Percentiles rank a stretch among this genome's conserved stretches.
Evolutionary conservation across 305 asterid species (phyloP).

Genomic region (Fraxinus latifolia): DNA sequence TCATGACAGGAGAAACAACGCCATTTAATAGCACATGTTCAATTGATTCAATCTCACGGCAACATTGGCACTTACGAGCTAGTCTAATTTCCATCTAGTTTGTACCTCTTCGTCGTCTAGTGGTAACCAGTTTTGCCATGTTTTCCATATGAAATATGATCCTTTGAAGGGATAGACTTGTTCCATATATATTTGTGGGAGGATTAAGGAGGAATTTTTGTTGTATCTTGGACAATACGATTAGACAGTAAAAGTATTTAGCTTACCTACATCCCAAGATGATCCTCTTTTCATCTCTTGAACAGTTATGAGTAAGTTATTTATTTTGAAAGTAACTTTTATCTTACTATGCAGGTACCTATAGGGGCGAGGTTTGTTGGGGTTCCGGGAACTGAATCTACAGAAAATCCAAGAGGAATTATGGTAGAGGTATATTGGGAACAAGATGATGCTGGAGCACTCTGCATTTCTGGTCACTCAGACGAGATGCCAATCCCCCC

Average conservation of each 20-base stretch:
- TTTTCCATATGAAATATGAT: background rate
- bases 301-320: background rate
- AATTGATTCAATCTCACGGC: background rate
- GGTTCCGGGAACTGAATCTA: constrained; percentile 64
- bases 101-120: background rate
- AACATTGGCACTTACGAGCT: background rate
- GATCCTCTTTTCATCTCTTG: background rate
- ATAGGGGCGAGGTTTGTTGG: constrained; percentile 74
- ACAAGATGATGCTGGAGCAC: constrained; percentile 82
- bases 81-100: background rate
- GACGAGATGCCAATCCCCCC: constrained; percentile 56
- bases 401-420: constrained; percentile 49
- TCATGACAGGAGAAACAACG: constrained; percentile 28
- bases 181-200: background rate
- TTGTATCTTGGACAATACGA: background rate
- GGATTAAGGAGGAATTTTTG: background rate
- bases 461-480: constrained; percentile 77
- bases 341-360: constrained; percentile 51
- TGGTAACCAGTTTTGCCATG: background rate
- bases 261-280: background rate
- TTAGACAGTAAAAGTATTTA: background rate
- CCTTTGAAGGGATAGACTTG: background rate
- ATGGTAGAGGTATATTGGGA: constrained; percentile 92
- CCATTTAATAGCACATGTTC: background rate
- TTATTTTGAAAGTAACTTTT: background rate